phyloP scores from a whole-genome alignment of 2,329 filamentous ascomycete species.

The Balansia obtecta region DNA sequence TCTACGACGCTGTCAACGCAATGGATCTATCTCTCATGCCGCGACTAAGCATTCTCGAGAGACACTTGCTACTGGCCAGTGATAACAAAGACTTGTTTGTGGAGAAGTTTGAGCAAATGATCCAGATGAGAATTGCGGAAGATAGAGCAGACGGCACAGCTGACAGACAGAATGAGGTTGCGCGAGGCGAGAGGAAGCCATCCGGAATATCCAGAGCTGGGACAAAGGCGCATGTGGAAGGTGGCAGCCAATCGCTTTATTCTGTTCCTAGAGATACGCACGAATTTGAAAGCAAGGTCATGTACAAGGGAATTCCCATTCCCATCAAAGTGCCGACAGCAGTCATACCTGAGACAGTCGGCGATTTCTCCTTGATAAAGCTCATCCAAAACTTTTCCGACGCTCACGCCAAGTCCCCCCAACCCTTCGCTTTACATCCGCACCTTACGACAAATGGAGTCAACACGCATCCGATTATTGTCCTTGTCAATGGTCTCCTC shows the following conservation, averaged over 20 bases:
- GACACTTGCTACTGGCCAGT: constrained; percentile 74
- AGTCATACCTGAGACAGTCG: constrained; percentile 87
- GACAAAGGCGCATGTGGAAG: constrained; percentile 49
- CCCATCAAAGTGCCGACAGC: constrained; percentile 94
- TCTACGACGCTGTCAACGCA: constrained; percentile 86
- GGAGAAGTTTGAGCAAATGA: constrained; percentile 94
- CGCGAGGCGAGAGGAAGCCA: constrained; percentile 32
- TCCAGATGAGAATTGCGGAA: constrained; percentile 65
- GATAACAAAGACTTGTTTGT: constrained; percentile 94
- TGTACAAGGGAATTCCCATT: constrained; percentile 93
- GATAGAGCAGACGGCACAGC: constrained; percentile 35
- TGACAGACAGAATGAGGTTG: constrained; percentile 28
- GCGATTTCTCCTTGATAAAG: constrained; percentile 95
- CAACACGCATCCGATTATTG: constrained; percentile 85
- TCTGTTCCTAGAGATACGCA: constrained; percentile 85
- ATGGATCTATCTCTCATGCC: constrained; percentile 97
- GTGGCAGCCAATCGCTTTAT: constrained; percentile 46
- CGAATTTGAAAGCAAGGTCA: constrained; percentile 89
- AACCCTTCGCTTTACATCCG: constrained; percentile 75
- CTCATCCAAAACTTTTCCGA: constrained; percentile 89
- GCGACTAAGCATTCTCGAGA: constrained; percentile 68
- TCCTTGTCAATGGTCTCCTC: constrained; percentile 84
- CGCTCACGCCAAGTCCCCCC: constrained; percentile 67
- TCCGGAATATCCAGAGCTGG: constrained; percentile 46
- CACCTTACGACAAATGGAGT: constrained; percentile 88